Evolutionary conservation across 305 asterid genomes (phyloP).

Genomic region (Solanum hybrid): DNA sequence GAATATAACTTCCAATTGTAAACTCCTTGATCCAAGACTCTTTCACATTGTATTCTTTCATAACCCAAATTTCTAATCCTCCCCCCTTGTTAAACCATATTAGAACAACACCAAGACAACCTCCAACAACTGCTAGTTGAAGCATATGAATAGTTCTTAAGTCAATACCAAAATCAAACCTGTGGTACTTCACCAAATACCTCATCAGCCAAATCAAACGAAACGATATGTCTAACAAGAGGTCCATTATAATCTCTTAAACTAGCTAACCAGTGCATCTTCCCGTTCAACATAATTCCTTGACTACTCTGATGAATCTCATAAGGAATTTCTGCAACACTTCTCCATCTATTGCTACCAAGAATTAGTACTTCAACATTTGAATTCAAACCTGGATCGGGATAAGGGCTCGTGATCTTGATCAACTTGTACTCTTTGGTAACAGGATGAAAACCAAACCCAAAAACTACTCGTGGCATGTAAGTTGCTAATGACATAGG

Average conservation of each 20-base stretch:
- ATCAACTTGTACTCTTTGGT: conserved; percentile 27
- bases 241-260: background rate
- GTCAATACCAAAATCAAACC: background rate
- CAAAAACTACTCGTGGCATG: conserved; percentile 13
- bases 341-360: conserved; percentile 23
- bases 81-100: background rate
- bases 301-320: background rate
- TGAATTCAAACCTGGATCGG: conserved; percentile 1
- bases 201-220: conserved; percentile 29
- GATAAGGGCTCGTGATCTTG: too few relatives aligned
- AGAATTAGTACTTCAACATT: conserved; percentile 23
- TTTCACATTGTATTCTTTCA: conserved; percentile 25
- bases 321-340: conserved; percentile 15
- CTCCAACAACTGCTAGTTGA: conserved; percentile 15
- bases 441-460: conserved; percentile 29
- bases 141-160: background rate
- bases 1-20: conserved; percentile 7
- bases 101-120: background rate
- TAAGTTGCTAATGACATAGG: conserved; percentile 12
- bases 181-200: conserved; percentile 13
- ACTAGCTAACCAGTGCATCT: conserved; percentile 42
- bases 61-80: conserved; percentile 18
- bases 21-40: conserved; percentile 30
- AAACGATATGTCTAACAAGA: conserved; percentile 12
- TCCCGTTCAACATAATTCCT: conserved; percentile 26